Evolutionary conservation across 225 moss, liverwort and hornwort species (phyloP), one percentile per base, ranked within the genome.

Genomic region (Pseudisothecium myosuroides): DNA sequence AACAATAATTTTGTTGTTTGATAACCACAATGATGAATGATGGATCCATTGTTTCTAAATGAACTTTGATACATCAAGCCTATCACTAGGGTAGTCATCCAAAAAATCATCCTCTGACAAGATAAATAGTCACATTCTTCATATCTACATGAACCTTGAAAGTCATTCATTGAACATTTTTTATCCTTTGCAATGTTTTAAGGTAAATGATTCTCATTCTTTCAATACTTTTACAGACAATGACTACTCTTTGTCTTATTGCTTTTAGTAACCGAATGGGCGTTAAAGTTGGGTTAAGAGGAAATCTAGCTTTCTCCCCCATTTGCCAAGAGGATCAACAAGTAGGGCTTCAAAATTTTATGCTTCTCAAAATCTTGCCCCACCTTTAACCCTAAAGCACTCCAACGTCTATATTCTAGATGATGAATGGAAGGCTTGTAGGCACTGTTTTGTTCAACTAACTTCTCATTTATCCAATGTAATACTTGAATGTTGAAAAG

Each of bases 381-480:
- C 2, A 0, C 1, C 3, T 71, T 41, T 9, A 71, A 39, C 12
- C 1, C n/a, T n/a, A n/a, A n/a, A n/a, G n/a, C n/a, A n/a, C n/a
- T n/a, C n/a, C n/a, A n/a, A n/a, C n/a, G n/a, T n/a, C n/a, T n/a
- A n/a, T n/a, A n/a, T n/a, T n/a, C n/a, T n/a, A n/a, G n/a, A n/a
- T n/a, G n/a, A n/a, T n/a, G n/a, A n/a, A n/a, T n/a, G n/a, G n/a
- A n/a, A n/a, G n/a, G n/a, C n/a, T n/a, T n/a, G n/a, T n/a, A n/a
- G n/a, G n/a, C n/a, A n/a, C n/a, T n/a, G n/a, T n/a, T n/a, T n/a
- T n/a, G n/a, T n/a, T n/a, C n/a, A n/a, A n/a, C n/a, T n/a, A n/a
- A n/a, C n/a, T n/a, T n/a, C n/a, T n/a, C n/a, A n/a, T n/a, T n/a
- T n/a, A n/a, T n/a, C n/a, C n/a, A n/a, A n/a, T n/a, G n/a, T n/a